These are phyloP conservation scores for Russula earlei DNA, from an alignment of 768 basidiomycete genomes.

Conservation along the genomic window DNA sequence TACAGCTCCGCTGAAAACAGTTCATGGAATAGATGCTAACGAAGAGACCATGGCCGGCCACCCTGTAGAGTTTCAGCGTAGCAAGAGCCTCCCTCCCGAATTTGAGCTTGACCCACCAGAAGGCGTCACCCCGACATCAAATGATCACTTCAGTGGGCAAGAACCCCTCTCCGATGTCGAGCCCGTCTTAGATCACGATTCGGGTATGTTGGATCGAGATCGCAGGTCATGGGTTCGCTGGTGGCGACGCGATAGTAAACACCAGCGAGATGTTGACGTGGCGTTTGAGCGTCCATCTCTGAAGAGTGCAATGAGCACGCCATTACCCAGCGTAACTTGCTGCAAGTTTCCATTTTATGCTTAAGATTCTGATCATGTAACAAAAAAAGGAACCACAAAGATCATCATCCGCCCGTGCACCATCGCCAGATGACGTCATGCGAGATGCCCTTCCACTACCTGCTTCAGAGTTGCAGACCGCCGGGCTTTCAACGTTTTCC, in stretches of 20 bases:
- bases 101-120: conserved; percentile 20
- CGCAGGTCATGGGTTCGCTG: conserved; percentile 70
- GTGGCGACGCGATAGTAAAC: conserved; percentile 57
- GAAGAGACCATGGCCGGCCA: conserved; percentile 11
- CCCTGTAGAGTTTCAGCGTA: conserved; percentile 32
- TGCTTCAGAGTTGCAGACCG: background rate
- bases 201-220: conserved; percentile 2
- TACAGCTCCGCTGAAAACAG: background rate
- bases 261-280: conserved; percentile 5
- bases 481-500: background rate
- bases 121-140: background rate
- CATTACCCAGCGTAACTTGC: conserved; percentile 1
- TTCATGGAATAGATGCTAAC: conserved; percentile 5
- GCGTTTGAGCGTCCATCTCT: background rate
- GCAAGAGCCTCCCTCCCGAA: conserved; percentile 49
- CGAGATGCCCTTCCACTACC: background rate
- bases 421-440: background rate
- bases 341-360: background rate
- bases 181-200: background rate
- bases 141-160: background rate
- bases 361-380: background rate
- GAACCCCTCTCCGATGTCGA: conserved; percentile 14
- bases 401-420: background rate
- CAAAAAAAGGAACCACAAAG: background rate
- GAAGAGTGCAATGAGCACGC: background rate